Evolutionary conservation across 805 yeast species (phyloP), one percentile per base, ranked within the genome.

Genomic region (Lipomyces lipofer): DNA sequence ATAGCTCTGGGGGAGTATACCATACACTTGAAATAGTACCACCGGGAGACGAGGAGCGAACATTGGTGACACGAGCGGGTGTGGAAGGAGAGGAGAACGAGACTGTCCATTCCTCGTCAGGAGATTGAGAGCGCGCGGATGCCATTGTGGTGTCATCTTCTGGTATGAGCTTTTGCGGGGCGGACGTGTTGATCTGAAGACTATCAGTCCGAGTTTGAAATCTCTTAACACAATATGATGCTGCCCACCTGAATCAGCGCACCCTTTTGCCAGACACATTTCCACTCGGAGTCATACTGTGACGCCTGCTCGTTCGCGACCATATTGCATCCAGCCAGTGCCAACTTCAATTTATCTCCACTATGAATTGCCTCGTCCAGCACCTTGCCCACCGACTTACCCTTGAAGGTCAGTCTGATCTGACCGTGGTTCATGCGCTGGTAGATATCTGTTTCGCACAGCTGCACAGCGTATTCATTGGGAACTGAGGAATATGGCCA

Each of bases 401-500:
- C 56, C 2, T 5, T 17, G 29, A 58, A 54, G 10, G 48, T n/a
- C 12, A 56, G 45, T 43, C 43, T 54, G 45, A 58, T 56, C 45
- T 58, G 56, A 3, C 62, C 60, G 21, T 48, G 47, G 17, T 48
- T 22, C 12, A 45, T 17, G 12, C 57, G 49, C 19, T 44, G 33
- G 4, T 25, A 15, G 8, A 58, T 21, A 39, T 58, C 62, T 7
- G 24, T 24, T 22, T 58, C 60, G 12, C 45, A 44, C 19, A 58
- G 32, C 39, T 43, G 35, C 5, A 58, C 33, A 10, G 59, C 32
- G 43, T 50, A 56, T 13, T 45, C 42, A n/a, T 28, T 19, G 10
- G 43, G 21, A 2, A 27, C 10, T 7, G 62, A 49, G n/a, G 60
- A 56, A 35, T 43, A 58, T 4, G 62, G 62, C 56, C 56, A 58